Base-by-base conservation (phyloP, 805 yeast genomes). In the Candida anglica region DNA sequence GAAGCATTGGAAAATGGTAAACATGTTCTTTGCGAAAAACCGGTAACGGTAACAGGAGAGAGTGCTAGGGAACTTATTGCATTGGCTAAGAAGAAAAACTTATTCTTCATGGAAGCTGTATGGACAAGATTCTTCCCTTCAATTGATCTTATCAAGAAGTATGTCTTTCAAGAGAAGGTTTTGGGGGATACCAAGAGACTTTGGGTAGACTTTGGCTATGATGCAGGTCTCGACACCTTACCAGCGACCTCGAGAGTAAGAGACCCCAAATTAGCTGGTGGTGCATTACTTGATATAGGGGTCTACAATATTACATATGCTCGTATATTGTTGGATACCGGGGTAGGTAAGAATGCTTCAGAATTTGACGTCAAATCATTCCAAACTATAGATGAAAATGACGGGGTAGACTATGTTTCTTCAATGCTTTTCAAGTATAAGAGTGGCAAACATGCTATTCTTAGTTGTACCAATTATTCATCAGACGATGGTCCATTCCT, bases 51-150 rank as follows among this genome's bases (percentile, higher is more conserved):
- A 32, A 75, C 73, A 40, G 54, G 52, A 3, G 50, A 51, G 15
- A 77, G 76, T 36, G 63, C 75, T 5, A 42, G 53, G 19, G 68
- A 61, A 26, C 46, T 76, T 8, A 50, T 64, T 31, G 57, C 48
- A 1, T 57, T 66, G 29, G 82, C 82, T 3, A 56, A 58, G 43
- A 39, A 49, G 35, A 64, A 67, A 48, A 57, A 60, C 2, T 46
- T 64, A 31, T 74, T 70, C 39, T 53, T 77, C 23, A 71, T 77
- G 79, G 84, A 77, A 50, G 83, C 74, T 4, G 67, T 73, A 33
- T 75, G 81, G 81, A 67, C 79, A 4, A 59, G 77, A 31, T 73
- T 69, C 41, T 69, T 73, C 57, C 82, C 82, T 2, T 39, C 71
- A 3, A 48, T 67, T 15, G 41, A 47, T 14, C 55, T 58, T 30